Base-by-base conservation (phyloP, 140 eudicot genomes). In the Stevia rebaudiana region DNA sequence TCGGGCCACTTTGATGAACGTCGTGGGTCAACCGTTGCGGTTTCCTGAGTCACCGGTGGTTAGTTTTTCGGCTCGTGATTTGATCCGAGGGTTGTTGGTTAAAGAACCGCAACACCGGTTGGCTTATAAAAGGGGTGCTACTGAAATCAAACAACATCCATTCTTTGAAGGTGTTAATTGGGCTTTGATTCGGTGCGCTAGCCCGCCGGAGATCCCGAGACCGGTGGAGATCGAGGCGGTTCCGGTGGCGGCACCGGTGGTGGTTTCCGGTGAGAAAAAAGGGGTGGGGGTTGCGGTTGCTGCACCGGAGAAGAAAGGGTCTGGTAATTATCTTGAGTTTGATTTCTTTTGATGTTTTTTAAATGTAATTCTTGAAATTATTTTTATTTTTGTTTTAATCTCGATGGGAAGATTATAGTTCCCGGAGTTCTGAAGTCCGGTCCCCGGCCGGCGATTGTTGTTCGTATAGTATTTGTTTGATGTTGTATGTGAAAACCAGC, bases 101-200 rank as follows among this genome's bases (percentile, higher is more conserved):
- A 90, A 90, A 68, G 97, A 90, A 68, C 97, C 97, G 2, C 97
- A 90, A 52, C 86, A 90, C n/a, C 73, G 97, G 53, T 69, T 90
- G 84, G 97, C 95, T 0, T 90, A 81, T 35, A 90, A 90, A 72
- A 50, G 95, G 47, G 97, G 97, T 2, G 97, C 97, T 0, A 90
- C 97, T 0, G 97, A 90, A 66, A 84, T 90, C 31, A 90, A 90
- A 69, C 97, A 90, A 33, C 97, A 90, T 66, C 97, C 95, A 0
- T 90, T 90, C 59, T 90, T 90, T 10, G 97, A 90, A 74, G 97
- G 97, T 11, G 95, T 90, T 21, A 90, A 90, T 18, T 90, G 97
- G 97, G 97, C 97, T 9, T 70, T 90, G 69, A 90, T 86, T 8
- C 83, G 97, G 8, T 90, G 97, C 8, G 97, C 97, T 1, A 90